These are phyloP conservation scores for Bassia scoparia DNA, from an alignment of 148 eudicot genomes.

Conservation along the genomic window DNA sequence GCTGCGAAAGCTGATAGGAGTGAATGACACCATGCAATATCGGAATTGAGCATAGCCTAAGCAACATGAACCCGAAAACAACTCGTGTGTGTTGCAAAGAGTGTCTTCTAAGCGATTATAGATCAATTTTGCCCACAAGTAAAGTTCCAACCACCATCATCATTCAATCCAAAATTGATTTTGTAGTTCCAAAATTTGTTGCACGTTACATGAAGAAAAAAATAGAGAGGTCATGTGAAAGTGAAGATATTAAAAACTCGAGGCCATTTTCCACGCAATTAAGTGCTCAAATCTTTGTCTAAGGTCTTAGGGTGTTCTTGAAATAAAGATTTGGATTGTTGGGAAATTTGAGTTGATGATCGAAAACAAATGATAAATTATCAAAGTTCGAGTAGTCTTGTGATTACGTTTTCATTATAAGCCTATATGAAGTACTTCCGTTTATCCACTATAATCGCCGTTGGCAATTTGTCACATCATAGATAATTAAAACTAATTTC, in stretches of 20 bases:
- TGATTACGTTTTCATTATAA: too few relatives aligned
- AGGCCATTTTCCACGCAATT: conserved; percentile 39
- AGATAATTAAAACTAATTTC: too few relatives aligned
- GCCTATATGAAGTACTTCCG: too few relatives aligned
- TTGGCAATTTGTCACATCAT: too few relatives aligned
- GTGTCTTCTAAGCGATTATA: conserved; percentile 30
- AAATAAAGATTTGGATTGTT: background rate
- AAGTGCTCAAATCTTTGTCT: conserved; percentile 22
- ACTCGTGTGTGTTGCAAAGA: conserved; percentile 21
- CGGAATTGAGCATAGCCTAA: conserved; percentile 24
- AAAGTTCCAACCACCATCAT: conserved; percentile 22
- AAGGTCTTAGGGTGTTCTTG: conserved; percentile 18
- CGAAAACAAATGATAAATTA: too few relatives aligned
- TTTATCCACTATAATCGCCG: too few relatives aligned
- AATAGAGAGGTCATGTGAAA: conserved; percentile 24
- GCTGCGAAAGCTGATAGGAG: conserved; percentile 21
- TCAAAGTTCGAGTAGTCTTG: too few relatives aligned
- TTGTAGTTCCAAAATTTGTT: conserved; percentile 28
- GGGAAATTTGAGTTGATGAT: too few relatives aligned
- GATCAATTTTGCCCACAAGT: conserved; percentile 22
- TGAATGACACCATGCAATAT: conserved; percentile 23
- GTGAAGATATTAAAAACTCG: conserved; percentile 21
- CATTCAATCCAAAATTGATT: conserved; percentile 25
- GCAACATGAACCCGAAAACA: conserved; percentile 22
- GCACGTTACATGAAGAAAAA: conserved; percentile 27